Conservation (phyloP, 768 basidiomycete species). For the Kwoniella shandongensis region DNA sequence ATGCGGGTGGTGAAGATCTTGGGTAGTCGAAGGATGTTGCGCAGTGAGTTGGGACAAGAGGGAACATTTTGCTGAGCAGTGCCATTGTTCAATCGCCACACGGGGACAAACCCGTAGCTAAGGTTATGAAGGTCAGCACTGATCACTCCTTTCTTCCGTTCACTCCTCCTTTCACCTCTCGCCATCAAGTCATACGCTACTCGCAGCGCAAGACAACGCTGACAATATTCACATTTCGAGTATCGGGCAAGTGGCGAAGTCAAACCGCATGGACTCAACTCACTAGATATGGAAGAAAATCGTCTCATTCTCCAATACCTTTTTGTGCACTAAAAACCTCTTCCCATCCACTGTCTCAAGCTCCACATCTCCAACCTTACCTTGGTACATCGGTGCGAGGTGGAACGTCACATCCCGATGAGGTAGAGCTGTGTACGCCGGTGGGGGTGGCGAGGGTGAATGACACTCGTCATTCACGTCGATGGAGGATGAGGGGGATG, state of each 20-base stretch:
- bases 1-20: constrained; percentile 30
- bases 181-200: too few relatives aligned
- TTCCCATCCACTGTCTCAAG: constrained; percentile 44
- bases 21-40: constrained; percentile 29
- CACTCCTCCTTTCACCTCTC: background rate
- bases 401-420: constrained; percentile 37
- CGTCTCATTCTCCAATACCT: constrained; percentile 42
- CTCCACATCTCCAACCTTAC: constrained; percentile 41
- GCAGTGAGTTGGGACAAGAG: background rate
- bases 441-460: constrained; percentile 39
- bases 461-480: too few relatives aligned
- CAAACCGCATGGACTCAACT: too few relatives aligned
- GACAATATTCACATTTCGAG: too few relatives aligned
- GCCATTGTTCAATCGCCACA: constrained; percentile 37
- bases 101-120: constrained; percentile 49
- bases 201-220: too few relatives aligned
- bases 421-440: constrained; percentile 44
- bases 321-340: constrained; percentile 44
- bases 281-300: constrained; percentile 52
- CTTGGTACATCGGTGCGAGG: constrained; percentile 37
- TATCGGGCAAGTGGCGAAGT: too few relatives aligned
- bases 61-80: too few relatives aligned
- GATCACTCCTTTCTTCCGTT: background rate
- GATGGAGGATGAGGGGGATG: constrained; percentile 5
- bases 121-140: background rate